phyloP scores from a whole-genome alignment of 164 flowering plant genomes.

The Cinnamomum micranthum region DNA sequence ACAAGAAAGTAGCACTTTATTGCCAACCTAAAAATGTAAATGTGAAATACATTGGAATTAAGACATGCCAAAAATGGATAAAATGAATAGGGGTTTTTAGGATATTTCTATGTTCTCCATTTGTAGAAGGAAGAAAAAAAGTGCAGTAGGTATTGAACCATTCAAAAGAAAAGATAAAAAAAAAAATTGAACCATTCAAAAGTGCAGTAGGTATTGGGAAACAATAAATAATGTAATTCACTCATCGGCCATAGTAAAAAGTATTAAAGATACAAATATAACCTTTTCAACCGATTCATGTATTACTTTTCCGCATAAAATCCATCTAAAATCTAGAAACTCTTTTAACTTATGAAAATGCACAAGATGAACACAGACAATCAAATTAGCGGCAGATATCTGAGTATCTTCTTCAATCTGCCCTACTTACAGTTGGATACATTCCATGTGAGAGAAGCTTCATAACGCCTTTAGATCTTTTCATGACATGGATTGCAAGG shows the following conservation, averaged over 20 bases:
- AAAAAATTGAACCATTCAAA: background rate
- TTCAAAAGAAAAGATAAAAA: too few relatives aligned
- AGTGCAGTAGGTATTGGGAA: background rate
- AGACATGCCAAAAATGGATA: too few relatives aligned
- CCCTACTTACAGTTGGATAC: background rate
- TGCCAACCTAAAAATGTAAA: too few relatives aligned
- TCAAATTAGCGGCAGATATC: background rate
- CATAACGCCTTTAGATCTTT: conserved; percentile 6
- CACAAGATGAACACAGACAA: background rate
- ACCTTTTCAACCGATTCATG: background rate
- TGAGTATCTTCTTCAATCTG: background rate
- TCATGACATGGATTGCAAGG: background rate
- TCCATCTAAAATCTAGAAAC: background rate
- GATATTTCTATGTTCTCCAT: too few relatives aligned
- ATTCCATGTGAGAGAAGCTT: background rate
- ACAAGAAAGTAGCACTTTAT: too few relatives aligned
- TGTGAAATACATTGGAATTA: too few relatives aligned
- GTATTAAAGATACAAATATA: background rate
- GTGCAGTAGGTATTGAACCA: background rate
- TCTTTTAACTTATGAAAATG: background rate
- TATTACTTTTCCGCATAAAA: background rate
- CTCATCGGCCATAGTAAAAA: background rate
- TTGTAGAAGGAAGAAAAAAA: too few relatives aligned
- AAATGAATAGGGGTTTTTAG: too few relatives aligned
- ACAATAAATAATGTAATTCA: background rate